phyloP scores from a whole-genome alignment of 2,329 filamentous ascomycete species.

The Zymoseptoria brevis region DNA sequence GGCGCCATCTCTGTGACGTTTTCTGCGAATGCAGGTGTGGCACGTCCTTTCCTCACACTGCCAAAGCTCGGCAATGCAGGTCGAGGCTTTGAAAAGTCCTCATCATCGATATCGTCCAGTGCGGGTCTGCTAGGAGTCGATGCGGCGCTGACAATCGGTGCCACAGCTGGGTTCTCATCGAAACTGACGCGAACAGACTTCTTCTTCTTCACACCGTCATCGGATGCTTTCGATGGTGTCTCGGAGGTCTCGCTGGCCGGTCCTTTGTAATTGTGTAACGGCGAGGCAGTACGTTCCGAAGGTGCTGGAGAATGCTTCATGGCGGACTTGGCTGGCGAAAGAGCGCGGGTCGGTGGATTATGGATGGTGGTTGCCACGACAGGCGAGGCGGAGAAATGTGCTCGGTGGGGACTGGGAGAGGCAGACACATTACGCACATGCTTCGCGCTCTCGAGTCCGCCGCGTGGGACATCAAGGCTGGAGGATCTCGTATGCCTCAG shows the following conservation, averaged over 20 bases:
- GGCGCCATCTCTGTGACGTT: constrained; percentile 42
- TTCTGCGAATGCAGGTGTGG: constrained; percentile 38
- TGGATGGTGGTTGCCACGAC: constrained; percentile 55
- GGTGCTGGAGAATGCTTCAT: constrained; percentile 58
- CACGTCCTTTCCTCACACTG: constrained; percentile 48
- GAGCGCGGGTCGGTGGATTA: constrained; percentile 60
- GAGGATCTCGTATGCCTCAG: constrained; percentile 18
- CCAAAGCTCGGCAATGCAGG: constrained; percentile 68
- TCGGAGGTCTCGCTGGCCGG: constrained; percentile 50
- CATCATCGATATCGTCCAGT: constrained; percentile 46
- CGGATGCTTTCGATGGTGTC: constrained; percentile 39
- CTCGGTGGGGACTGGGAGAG: constrained; percentile 54
- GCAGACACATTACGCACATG: constrained; percentile 20
- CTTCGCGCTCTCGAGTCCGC: constrained; percentile 7
- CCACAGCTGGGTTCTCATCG: constrained; percentile 48
- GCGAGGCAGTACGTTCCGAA: constrained; percentile 36
- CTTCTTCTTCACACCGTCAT: constrained; percentile 44
- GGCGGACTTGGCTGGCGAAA: constrained; percentile 71
- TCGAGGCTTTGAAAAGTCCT: constrained; percentile 62
- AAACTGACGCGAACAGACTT: constrained; percentile 71
- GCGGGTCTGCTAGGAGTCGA: constrained; percentile 34
- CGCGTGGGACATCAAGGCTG: constrained; percentile 29
- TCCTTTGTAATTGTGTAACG: constrained; percentile 42
- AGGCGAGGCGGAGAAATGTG: constrained; percentile 56
- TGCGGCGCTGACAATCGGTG: constrained; percentile 31